phyloP scores from a whole-genome alignment of 768 basidiomycete genomes.

The Scleroderma bovista region DNA sequence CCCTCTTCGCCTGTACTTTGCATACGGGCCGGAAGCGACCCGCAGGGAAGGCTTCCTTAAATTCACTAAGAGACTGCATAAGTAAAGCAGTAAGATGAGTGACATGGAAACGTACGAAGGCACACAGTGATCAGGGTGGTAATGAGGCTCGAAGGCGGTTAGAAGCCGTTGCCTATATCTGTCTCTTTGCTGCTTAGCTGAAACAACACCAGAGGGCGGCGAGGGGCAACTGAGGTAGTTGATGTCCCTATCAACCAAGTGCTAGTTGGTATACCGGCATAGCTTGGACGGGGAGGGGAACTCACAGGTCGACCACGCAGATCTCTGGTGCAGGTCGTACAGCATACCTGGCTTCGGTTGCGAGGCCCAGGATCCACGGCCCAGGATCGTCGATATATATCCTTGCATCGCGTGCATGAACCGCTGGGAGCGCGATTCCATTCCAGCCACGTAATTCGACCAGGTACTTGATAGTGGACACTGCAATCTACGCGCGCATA shows the following conservation, averaged over 20 bases:
- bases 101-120: constrained; percentile 44
- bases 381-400: constrained; percentile 96
- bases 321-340: constrained; percentile 74
- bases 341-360: constrained; percentile 79
- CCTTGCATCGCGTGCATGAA: constrained; percentile 85
- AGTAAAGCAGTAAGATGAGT: not conserved
- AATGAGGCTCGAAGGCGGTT: constrained; percentile 77
- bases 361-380: constrained; percentile 91
- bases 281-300: constrained; percentile 8
- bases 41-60: constrained; percentile 92
- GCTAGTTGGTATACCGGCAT: constrained; percentile 2
- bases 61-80: constrained; percentile 52
- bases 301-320: constrained; percentile 82
- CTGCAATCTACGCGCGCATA: constrained; percentile 56
- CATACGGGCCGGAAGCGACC: constrained; percentile 88
- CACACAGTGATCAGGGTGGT: constrained; percentile 84
- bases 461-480: constrained; percentile 86
- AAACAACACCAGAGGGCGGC: constrained; percentile 71
- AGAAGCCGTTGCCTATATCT: constrained; percentile 71
- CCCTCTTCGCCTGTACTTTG: constrained; percentile 82
- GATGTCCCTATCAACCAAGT: constrained; percentile 53
- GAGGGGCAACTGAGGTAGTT: constrained; percentile 81
- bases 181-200: constrained; percentile 74
- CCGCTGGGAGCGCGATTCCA: constrained; percentile 76
- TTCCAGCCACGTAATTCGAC: constrained; percentile 93